Conservation (phyloP, 345 rosid species). For the Moricandia moricandioides region DNA sequence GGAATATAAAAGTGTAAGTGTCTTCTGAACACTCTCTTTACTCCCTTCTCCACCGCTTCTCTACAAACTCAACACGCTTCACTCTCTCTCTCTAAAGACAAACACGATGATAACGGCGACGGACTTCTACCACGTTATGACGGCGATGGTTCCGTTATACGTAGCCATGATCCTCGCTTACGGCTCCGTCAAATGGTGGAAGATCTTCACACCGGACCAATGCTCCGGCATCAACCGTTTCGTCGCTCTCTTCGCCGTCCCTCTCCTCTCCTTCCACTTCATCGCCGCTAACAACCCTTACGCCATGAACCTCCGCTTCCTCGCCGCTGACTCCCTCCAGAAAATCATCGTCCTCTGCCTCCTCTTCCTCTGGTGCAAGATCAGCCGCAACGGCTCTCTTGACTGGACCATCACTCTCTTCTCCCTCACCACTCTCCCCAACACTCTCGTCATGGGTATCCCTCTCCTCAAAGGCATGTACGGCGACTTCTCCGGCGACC, state of each 20-base stretch:
- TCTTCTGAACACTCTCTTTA: slow-evolving; percentile 20
- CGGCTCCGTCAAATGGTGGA: slow-evolving; percentile 99
- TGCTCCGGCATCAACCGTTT: slow-evolving; percentile 98
- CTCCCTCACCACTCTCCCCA: slow-evolving; percentile 50
- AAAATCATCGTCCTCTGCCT: slow-evolving; percentile 44
- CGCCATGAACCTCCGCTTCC: slow-evolving; percentile 49
- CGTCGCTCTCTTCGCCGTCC: slow-evolving; percentile 97
- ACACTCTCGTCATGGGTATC: slow-evolving; percentile 58
- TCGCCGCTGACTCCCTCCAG: slow-evolving; percentile 56
- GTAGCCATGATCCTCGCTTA: slow-evolving; percentile 97
- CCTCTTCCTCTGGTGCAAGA: slow-evolving; percentile 49
- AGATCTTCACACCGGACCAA: slow-evolving; percentile 91
- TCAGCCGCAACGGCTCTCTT: slow-evolving; percentile 34
- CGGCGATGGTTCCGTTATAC: slow-evolving; percentile 96
- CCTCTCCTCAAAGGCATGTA: slow-evolving; percentile 58
- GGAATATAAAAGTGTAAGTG: slow-evolving; percentile 27
- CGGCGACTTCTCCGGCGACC: slow-evolving; percentile 44
- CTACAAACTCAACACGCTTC: slow-evolving; percentile 1
- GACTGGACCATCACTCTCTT: slow-evolving; percentile 58
- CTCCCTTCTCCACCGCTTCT: slow-evolving; percentile 4
- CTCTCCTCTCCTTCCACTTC: slow-evolving; percentile 93
- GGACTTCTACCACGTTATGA: slow-evolving; percentile 98
- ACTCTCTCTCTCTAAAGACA: neutral
- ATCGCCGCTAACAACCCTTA: slow-evolving; percentile 50
- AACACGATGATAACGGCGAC: slow-evolving; percentile 59